These are phyloP conservation scores for Aspergillus japonicus DNA, from an alignment of 2,329 filamentous ascomycete species.

Conservation along the genomic window DNA sequence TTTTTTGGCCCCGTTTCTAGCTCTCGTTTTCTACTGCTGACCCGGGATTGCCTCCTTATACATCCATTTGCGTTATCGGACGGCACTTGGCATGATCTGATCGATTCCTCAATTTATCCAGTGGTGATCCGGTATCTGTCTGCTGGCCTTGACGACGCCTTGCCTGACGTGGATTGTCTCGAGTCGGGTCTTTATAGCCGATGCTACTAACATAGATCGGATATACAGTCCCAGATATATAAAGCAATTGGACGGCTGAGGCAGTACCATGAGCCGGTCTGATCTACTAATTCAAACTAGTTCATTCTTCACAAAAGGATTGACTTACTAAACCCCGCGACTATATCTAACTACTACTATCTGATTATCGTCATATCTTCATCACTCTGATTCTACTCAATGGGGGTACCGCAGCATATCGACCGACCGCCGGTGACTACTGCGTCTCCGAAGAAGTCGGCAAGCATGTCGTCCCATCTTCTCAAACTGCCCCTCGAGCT, in stretches of 20 bases:
- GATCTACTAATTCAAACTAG: not conserved
- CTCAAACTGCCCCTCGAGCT: constrained; percentile 32
- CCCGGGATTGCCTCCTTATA: not conserved
- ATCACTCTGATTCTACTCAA: not conserved
- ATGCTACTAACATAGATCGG: not conserved
- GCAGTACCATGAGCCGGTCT: not conserved
- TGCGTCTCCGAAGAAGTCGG: not conserved
- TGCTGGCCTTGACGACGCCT: not conserved
- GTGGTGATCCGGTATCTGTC: not conserved
- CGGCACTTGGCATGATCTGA: not conserved
- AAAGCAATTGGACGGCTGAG: not conserved
- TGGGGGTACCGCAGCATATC: not conserved
- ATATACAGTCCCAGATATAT: not conserved
- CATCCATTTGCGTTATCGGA: not conserved
- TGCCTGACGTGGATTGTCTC: not conserved
- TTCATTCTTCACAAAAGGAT: not conserved
- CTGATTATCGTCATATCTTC: not conserved
- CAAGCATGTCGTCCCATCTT: constrained; percentile 17
- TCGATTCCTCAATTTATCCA: not conserved
- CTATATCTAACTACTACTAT: not conserved
- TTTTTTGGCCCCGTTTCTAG: not conserved
- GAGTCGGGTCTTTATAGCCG: not conserved
- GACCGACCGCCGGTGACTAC: not conserved
- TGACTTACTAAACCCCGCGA: not conserved
- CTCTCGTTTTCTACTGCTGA: not conserved